These are phyloP conservation scores for Fraxinus excelsior DNA, from an alignment of 257 asterid species.

Conservation along the genomic window DNA sequence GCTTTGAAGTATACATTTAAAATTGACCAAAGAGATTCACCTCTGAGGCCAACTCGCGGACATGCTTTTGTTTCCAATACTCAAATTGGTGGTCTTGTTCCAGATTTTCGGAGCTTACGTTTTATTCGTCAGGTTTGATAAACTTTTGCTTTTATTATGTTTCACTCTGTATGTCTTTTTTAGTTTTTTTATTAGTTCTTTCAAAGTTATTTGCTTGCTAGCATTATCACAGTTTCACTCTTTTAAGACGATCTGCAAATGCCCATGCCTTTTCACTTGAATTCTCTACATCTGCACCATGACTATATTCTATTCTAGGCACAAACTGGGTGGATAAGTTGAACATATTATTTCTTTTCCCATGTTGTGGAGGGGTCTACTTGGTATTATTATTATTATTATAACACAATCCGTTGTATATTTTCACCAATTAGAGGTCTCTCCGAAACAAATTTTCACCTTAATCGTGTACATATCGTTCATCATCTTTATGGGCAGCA, in stretches of 20 bases:
- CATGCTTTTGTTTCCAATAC: conserved; percentile 81
- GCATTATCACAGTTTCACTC: conserved; percentile 10
- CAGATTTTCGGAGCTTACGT: conserved; percentile 77
- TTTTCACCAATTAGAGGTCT: conserved; percentile 9
- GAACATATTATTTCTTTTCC: background rate
- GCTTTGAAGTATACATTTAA: conserved; percentile 76
- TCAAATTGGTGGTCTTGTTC: conserved; percentile 83
- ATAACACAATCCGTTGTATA: background rate
- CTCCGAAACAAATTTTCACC: background rate
- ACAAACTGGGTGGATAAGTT: background rate
- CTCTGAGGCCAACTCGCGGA: conserved; percentile 86
- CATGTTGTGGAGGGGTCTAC: background rate
- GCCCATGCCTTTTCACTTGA: background rate
- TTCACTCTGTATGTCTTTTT: conserved; percentile 1
- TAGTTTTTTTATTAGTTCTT: conserved; percentile 12
- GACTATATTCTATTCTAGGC: background rate
- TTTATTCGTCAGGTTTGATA: conserved; percentile 82
- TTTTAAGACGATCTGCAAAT: background rate
- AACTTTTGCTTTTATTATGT: conserved; percentile 5
- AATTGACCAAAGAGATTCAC: conserved; percentile 75
- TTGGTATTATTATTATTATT: background rate
- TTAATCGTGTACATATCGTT: background rate
- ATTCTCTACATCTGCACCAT: background rate
- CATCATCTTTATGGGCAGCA: conserved; percentile 3
- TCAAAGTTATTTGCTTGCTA: conserved; percentile 13